Conservation (phyloP, 2,329 filamentous ascomycete species). For the Rutstroemia sp. region DNA sequence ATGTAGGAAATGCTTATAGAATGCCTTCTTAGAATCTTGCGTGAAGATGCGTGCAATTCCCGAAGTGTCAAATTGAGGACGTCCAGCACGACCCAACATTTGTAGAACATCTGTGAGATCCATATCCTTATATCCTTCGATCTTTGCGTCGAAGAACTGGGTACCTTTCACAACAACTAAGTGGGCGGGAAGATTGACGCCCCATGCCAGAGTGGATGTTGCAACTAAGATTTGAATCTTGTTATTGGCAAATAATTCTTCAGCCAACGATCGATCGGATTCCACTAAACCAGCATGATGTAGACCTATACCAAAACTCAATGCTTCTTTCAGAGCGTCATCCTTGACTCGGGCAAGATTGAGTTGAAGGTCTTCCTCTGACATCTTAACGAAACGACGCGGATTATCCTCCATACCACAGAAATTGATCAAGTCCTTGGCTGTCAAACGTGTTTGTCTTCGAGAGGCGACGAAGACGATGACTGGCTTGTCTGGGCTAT, state of each 20-base stretch:
- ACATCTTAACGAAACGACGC: constrained; percentile 85
- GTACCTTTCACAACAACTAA: constrained; percentile 97
- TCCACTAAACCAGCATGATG: constrained; percentile 97
- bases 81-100: constrained; percentile 92
- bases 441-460: constrained; percentile 87
- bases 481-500: constrained; percentile 92
- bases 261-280: constrained; percentile 81
- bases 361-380: constrained; percentile 83
- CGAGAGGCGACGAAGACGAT: constrained; percentile 98
- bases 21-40: constrained; percentile 94
- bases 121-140: constrained; percentile 97
- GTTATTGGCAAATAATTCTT: constrained; percentile 94
- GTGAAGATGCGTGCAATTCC: constrained; percentile 97
- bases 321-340: constrained; percentile 82
- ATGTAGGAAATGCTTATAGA: constrained; percentile 98
- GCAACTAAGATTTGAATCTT: constrained; percentile 97
- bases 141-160: constrained; percentile 96
- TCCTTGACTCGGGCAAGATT: constrained; percentile 91
- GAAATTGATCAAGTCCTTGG: constrained; percentile 92
- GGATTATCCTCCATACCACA: constrained; percentile 99
- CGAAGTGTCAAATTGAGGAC: constrained; percentile 92
- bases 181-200: constrained; percentile 94
- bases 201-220: constrained; percentile 86
- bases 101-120: constrained; percentile 95
- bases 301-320: constrained; percentile 93